Base-by-base conservation (phyloP, 2,329 filamentous ascomycete species). In the Scytalidium lignicola region DNA sequence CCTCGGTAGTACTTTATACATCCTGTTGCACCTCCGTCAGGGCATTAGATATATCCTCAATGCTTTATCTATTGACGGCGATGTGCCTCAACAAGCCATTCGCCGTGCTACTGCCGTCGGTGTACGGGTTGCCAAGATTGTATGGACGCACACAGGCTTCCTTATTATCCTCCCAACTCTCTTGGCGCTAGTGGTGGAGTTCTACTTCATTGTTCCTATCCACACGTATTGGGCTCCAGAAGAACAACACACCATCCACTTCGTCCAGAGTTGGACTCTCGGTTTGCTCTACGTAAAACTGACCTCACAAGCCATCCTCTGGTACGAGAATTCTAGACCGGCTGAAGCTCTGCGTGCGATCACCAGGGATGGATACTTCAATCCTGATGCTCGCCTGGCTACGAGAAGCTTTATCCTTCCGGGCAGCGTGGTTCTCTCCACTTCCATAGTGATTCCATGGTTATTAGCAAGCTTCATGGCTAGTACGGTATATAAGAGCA, bases 261-360 rank as follows among this genome's bases (percentile, higher is more conserved):
- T 97, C 53, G 85, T 97, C 40, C 92, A 97, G 64, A 85, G 91
- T 50, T 99, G 92, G 90, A 95, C 91, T 0, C 74, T 99, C 1
- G 93, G 93, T 3, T 79, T 99, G 19, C 76, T 99, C 2, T 96
- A 96, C 66, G 78, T 95, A 23, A 91, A 95, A 55, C 82, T 97
- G 59, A 80, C 80, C 1, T 78, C 82, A 15, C 84, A 86, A 37
- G 70, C 90, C 59, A 75, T 90, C 21, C 73, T 86, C 12, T 78
- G 85, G 60, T 78, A 89, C 54, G 80, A 82, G 8, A 77, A 82
- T 9, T 86, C 85, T 9, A 84, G 88, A 3, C 79, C 87, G 1
- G 86, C 90, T 1, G 76, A 82, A 45, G 89, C 90, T 1, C 79
- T 95, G 15, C 80, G 82, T 2, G 85, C 83, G 2, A 82, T 95